These are phyloP conservation scores for Salix dunnii DNA, from an alignment of 345 rosid species.

Conservation along the genomic window DNA sequence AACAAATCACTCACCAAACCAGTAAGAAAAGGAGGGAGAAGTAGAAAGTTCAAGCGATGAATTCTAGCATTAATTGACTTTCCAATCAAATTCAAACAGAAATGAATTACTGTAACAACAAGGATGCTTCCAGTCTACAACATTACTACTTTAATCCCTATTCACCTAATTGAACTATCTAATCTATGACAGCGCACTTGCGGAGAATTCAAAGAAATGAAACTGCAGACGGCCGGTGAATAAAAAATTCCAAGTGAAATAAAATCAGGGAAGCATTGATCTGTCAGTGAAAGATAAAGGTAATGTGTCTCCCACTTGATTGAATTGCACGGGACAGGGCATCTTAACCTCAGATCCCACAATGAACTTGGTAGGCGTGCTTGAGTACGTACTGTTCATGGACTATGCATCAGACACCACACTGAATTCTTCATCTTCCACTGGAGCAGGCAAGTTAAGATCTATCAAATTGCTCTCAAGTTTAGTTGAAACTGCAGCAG, in stretches of 20 bases:
- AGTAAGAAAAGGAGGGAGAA: neutral
- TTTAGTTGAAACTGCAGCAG: constrained; percentile 2
- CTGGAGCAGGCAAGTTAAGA: constrained; percentile 37
- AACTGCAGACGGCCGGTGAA: constrained; percentile 3
- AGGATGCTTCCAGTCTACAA: neutral
- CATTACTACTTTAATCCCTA: neutral
- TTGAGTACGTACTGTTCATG: neutral
- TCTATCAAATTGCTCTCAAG: constrained; percentile 17
- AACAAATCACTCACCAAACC: constrained; percentile 2
- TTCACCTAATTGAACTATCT: neutral
- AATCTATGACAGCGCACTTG: neutral
- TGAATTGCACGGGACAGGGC: neutral
- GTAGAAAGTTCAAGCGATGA: constrained; percentile 12
- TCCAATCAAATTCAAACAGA: neutral
- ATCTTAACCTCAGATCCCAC: constrained; percentile 10
- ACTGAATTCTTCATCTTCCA: constrained; percentile 33
- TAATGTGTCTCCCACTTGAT: neutral
- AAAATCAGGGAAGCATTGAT: neutral
- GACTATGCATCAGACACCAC: constrained; percentile 29
- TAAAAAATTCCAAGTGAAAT: neutral
- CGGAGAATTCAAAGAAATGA: constrained; percentile 15
- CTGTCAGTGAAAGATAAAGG: neutral
- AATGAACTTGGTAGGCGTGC: neutral
- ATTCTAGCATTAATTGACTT: constrained; percentile 19
- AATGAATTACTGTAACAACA: neutral